A percentile compares a stretch with the other conserved stretches of the same genome.
Conservation (phyloP, 306 rosid species). For the Datisca glomerata region DNA sequence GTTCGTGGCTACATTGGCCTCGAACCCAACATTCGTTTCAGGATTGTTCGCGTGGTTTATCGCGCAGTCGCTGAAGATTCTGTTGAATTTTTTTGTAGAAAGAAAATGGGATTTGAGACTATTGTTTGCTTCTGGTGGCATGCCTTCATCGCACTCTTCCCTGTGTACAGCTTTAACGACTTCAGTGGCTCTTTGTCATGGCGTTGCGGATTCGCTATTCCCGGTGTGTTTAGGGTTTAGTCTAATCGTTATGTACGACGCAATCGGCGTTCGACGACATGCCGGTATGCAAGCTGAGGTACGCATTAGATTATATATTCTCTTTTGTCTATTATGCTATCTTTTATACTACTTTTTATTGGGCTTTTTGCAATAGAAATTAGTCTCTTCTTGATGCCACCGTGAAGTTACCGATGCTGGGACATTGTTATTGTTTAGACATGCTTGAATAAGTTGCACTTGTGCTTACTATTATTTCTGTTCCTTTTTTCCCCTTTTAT, state of each 20-base stretch:
- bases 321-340: too few relatives aligned
- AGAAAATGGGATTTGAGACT: slow-evolving; percentile 54
- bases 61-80: slow-evolving; percentile 50
- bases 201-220: slow-evolving; percentile 50
- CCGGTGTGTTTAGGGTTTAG: slow-evolving; percentile 82
- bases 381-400: too few relatives aligned
- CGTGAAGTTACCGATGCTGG: too few relatives aligned
- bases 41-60: slow-evolving; percentile 51
- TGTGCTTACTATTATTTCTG: too few relatives aligned
- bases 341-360: too few relatives aligned
- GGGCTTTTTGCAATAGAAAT: too few relatives aligned
- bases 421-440: too few relatives aligned
- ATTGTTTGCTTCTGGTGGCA: slow-evolving; percentile 58
- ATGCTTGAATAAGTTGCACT: too few relatives aligned
- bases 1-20: slow-evolving; percentile 55
- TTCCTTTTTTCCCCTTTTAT: too few relatives aligned
- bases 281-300: slow-evolving; percentile 97
- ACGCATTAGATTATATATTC: too few relatives aligned
- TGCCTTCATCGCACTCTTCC: slow-evolving; percentile 94
- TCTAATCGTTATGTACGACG: slow-evolving; percentile 85
- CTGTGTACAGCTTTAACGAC: slow-evolving; percentile 77
- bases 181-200: slow-evolving; percentile 64
- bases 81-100: slow-evolving; percentile 60
- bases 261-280: slow-evolving; percentile 79
- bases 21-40: slow-evolving; percentile 79